Evolutionary conservation across 305 asterid species (phyloP), one percentile per base, ranked within the genome.

Genomic region (Fraxinus latifolia): DNA sequence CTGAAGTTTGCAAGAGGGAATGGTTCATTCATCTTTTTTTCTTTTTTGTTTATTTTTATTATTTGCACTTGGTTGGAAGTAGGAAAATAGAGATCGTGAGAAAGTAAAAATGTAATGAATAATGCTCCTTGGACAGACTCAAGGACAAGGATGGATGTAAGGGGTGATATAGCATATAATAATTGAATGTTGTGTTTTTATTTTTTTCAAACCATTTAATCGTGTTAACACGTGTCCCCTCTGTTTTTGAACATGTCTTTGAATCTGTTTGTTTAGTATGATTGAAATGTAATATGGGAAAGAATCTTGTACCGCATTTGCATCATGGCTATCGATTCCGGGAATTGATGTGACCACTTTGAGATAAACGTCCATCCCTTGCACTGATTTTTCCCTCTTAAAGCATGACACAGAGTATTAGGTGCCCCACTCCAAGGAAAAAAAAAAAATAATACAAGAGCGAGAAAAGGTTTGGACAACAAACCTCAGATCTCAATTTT

Each of bases 301-400:
- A 42, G 19, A 68, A 27, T 7, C 9, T 42, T 25, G 31, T 80
- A 80, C 83, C 83, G 83, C 78, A 53, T 80, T 73, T 19, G 83
- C 83, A 55, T 80, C 92, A 79, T 90, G 92, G 36, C 82, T 84
- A 82, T 86, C 90, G 75, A 90, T 89, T 83, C 99, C 95, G 65
- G 99, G 98, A 83, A 96, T 91, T 71, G 97, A 91, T 79, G 97
- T 93, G 76, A 94, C 87, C 84, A 96, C 99, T 88, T 89, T 91
- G 86, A 93, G 87, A 60, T 92, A 96, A 74, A 84, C 82, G 50
- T 93, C 95, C 97, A 91, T 84, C 77, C 92, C 79, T 77, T 90
- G 94, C 77, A 91, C 94, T 15, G 98, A 92, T 75, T 82, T 88
- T 85, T 94, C 94, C 84, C 94, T 93, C 98, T 96, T 73, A 81